Conservation (phyloP, 805 yeast genomes). For the Ogataea populi-albae region DNA sequence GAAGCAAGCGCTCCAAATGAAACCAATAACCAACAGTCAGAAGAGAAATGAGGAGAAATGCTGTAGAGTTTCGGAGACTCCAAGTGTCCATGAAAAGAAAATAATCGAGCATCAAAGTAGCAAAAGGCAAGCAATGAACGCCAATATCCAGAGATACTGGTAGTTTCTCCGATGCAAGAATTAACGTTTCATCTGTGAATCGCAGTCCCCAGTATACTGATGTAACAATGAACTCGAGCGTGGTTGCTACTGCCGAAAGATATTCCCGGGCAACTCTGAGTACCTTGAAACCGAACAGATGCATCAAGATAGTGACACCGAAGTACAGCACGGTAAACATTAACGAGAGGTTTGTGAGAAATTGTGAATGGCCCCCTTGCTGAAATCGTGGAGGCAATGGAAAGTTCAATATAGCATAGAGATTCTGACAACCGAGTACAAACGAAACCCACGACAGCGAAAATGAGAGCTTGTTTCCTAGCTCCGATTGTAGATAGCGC, state of each 20-base stretch:
- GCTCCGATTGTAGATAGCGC: constrained; percentile 2
- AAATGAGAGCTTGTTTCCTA: constrained; percentile 15
- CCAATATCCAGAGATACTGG: constrained; percentile 53
- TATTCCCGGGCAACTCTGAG: constrained; percentile 34
- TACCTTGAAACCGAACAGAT: constrained; percentile 27
- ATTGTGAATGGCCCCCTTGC: constrained; percentile 68
- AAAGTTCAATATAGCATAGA: constrained; percentile 15
- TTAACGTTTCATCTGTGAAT: constrained; percentile 47
- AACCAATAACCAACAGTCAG: constrained; percentile 53
- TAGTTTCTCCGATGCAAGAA: constrained; percentile 40
- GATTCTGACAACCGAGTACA: constrained; percentile 11
- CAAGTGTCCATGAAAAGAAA: constrained; percentile 49
- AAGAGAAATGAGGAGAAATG: constrained; percentile 37
- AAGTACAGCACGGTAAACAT: constrained; percentile 44
- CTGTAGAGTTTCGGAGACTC: constrained; percentile 34
- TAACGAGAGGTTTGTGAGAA: constrained; percentile 66
- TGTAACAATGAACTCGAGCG: constrained; percentile 60
- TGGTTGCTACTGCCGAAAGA: constrained; percentile 52
- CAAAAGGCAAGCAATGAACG: constrained; percentile 59
- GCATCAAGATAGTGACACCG: constrained; percentile 38
- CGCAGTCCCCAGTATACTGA: constrained; percentile 68
- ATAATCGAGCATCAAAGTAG: constrained; percentile 52
- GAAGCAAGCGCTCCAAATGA: constrained; percentile 47
- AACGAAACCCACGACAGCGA: constrained; percentile 15
- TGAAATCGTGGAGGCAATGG: constrained; percentile 48